Evolutionary conservation across 2,329 filamentous ascomycete genomes (phyloP).

Genomic region (Colletotrichum simmondsii): DNA sequence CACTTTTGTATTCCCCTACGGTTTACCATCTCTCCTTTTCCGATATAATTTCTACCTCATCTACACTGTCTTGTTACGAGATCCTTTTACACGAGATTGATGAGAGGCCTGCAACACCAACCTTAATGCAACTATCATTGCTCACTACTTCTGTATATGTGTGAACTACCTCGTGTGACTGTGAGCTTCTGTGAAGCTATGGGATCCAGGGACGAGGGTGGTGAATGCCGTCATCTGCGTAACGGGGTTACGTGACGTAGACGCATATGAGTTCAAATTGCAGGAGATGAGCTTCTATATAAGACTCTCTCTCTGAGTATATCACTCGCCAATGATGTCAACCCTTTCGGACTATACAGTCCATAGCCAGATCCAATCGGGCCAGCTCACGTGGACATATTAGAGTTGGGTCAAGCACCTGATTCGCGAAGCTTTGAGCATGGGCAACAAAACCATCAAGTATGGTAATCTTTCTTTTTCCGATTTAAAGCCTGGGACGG

Average conservation of each 20-base stretch:
- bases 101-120: not conserved
- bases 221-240: not conserved
- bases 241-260: not conserved
- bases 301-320: no score
- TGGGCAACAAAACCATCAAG: not conserved
- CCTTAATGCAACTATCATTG: not conserved
- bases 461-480: not conserved
- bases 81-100: not conserved
- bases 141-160: not conserved
- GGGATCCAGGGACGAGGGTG: not conserved
- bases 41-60: constrained; percentile 14
- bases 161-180: not conserved
- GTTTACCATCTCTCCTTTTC: constrained; percentile 6
- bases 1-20: not conserved
- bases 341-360: not conserved
- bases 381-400: no score
- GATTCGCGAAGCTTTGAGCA: not conserved
- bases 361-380: not conserved
- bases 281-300: no score
- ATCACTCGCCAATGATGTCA: not conserved
- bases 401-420: not conserved
- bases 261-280: not conserved
- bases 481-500: not conserved
- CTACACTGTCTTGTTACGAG: not conserved
- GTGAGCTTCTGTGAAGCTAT: not conserved